Evolutionary conservation across 1,139 yeast genomes (phyloP), one percentile per base, ranked within the genome.

Genomic region (Pichiaceae sp.): DNA sequence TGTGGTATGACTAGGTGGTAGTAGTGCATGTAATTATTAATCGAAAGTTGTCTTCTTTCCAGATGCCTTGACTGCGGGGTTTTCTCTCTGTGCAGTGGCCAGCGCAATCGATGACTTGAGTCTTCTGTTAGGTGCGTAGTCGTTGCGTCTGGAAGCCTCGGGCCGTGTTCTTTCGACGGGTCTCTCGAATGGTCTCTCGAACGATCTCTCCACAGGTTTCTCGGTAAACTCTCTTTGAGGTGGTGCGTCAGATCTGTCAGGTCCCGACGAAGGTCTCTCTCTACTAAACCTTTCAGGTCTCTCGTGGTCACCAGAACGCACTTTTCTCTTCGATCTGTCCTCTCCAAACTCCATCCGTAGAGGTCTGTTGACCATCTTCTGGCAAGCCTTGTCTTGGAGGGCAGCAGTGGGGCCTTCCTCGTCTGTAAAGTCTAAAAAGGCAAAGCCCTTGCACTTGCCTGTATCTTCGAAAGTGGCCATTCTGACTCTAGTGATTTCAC

Each of bases 381-480:
- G 74, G 43, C 87, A 77, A 17, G 70, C 52, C 54, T 78, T 82
- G 44, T 87, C 91, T 47, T 73, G 78, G 44, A 91, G 66, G 0
- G 96, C 97, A 32, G 69, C 68, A 0, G 94, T 83, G 31, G 96
- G 89, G 3, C 93, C 89, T 23, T 72, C 74, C 45, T 81, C 83
- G 47, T 79, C 80, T 48, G 68, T 72, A 63, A 89, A 91, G 59
- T 91, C 98, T 30, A 91, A 64, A 54, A 91, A 91, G 1, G 96
- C 91, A 66, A 89, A 91, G 2, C 98, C 98, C 59, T 91, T 91
- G 65, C 97, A 91, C 57, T 87, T 89, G 1, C 97, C 97, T 31
- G 84, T 67, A 54, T 91, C 98, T 62, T 91, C 91, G 59, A 91
- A 91, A 7, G 98, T 89, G 2, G 97, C 97, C 95, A 89, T 89